Evolutionary conservation across 495 filamentous ascomycete genomes (phyloP), one percentile per base, ranked within the genome.

Genomic region (Saxispiralis lemnorum): DNA sequence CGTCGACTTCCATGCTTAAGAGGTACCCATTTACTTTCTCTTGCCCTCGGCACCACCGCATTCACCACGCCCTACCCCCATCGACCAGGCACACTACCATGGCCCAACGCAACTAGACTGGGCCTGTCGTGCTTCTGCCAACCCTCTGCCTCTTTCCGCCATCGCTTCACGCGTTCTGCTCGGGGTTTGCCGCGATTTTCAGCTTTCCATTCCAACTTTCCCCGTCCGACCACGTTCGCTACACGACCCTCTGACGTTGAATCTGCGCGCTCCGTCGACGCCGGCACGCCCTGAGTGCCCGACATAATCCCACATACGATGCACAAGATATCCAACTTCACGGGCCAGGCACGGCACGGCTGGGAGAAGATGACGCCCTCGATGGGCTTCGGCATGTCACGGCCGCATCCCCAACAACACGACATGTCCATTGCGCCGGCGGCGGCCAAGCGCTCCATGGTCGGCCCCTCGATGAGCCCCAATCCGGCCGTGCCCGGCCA

Each of bases 271-370:
- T 37, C 42, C 24, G 24, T 28, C 24, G 24, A 28, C 24, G 24
- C 24, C 24, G 24, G n/a, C 34, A 36, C 34, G 34, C 34, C 34
- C 34, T 53, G 28, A 48, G 31, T 51, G 52, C 45, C 56, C 24
- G 9, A 5, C 9, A 4, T 28, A 4, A 4, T 5, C 24, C 24
- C 24, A 4, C 24, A 28, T 28, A 28, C 56, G 63, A 93, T 94
- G 86, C 87, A 93, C 70, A 92, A 88, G 67, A 78, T 94, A 58
- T 76, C 79, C 63, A 87, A 83, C 65, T 84, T 92, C 55, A 77
- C 76, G 51, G 74, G 75, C 59, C 65, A 67, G 51, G 76, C 76
- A 71, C 81, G 86, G 68, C 83, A 92, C 76, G 87, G 84, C 71
- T 82, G 80, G 71, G 83, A 92, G 67, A 76, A 82, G 70, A 88